Conservation (phyloP, 306 rosid genomes). For the Ormosia semicastrata region DNA sequence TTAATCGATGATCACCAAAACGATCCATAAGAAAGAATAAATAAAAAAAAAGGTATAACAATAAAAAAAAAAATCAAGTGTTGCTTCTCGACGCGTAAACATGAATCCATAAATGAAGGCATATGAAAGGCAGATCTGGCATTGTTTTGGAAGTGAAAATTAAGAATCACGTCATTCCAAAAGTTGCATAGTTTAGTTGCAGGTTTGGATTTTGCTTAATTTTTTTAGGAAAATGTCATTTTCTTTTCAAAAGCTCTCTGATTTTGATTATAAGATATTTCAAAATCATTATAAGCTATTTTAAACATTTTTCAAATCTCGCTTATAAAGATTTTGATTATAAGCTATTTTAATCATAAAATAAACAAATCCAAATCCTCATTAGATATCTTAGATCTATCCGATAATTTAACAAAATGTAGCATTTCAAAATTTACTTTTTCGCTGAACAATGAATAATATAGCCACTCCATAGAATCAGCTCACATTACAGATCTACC, state of each 20-base stretch:
- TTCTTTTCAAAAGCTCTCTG: too few species aligned
- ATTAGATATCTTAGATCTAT: not conserved
- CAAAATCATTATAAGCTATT: too few species aligned
- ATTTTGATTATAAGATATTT: too few species aligned
- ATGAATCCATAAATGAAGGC: not conserved
- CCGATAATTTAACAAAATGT: not conserved
- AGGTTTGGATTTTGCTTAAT: too few species aligned
- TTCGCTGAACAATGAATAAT: not conserved
- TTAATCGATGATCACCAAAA: not conserved
- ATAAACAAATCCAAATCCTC: too few species aligned
- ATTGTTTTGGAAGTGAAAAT: not conserved
- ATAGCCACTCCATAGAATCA: not conserved
- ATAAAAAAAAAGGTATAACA: not conserved
- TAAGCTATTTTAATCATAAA: not conserved
- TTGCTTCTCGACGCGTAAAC: not conserved
- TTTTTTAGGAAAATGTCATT: too few species aligned
- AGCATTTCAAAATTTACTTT: not conserved
- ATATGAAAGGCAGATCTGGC: not conserved
- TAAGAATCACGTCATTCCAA: not conserved
- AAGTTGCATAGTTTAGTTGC: not conserved
- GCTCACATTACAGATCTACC: slow-evolving; percentile 28
- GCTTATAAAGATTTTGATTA: too few species aligned
- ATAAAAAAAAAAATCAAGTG: not conserved
- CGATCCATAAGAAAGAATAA: not conserved
- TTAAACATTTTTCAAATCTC: not conserved